Percentiles rank a stretch among this genome's conserved stretches.
phyloP scores from a whole-genome alignment of 2,329 filamentous ascomycete genomes.

The Epichloe sibirici region DNA sequence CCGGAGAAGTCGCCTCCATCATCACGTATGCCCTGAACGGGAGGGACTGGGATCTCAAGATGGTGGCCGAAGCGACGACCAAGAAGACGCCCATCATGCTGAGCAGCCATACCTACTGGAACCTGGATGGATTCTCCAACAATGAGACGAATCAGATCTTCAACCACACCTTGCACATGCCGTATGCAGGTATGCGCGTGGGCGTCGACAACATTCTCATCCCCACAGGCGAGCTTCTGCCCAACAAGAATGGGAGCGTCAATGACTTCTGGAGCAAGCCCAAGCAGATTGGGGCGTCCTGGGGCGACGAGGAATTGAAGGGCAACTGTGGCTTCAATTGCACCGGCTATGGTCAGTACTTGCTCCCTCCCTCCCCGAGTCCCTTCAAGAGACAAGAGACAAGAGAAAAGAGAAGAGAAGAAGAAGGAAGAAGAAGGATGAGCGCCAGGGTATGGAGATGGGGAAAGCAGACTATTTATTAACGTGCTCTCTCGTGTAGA shows the following conservation, averaged over 20 bases:
- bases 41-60: constrained; percentile 59
- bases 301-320: constrained; percentile 46
- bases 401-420: too few relatives aligned
- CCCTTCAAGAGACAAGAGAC: not conserved
- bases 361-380: not conserved
- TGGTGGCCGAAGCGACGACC: constrained; percentile 57
- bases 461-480: not conserved
- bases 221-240: constrained; percentile 63
- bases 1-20: constrained; percentile 62
- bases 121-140: constrained; percentile 68
- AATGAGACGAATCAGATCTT: constrained; percentile 51
- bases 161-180: constrained; percentile 62
- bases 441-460: not conserved
- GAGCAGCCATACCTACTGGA: constrained; percentile 66
- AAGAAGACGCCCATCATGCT: constrained; percentile 78
- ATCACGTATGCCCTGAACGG: constrained; percentile 60
- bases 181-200: constrained; percentile 59
- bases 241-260: constrained; percentile 53
- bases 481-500: constrained; percentile 24
- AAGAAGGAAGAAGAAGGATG: too few relatives aligned
- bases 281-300: constrained; percentile 65
- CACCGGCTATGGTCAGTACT: constrained; percentile 62
- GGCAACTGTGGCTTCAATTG: constrained; percentile 74
- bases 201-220: constrained; percentile 60
- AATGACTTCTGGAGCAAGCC: constrained; percentile 75